These are phyloP conservation scores for Eucommia ulmoides DNA, from an alignment of 257 asterid species.

Conservation along the genomic window DNA sequence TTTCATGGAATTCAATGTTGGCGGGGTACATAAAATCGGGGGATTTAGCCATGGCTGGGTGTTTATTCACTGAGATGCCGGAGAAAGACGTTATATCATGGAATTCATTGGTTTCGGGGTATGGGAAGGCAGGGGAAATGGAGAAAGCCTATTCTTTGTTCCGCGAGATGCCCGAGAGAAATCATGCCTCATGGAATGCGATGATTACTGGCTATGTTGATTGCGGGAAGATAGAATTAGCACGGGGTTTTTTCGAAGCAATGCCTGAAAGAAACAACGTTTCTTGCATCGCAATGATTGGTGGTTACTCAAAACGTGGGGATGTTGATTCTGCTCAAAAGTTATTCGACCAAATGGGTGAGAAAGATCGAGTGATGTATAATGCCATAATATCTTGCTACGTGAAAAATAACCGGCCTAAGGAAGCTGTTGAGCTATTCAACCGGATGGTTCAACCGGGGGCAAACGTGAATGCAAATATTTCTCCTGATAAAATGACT, in stretches of 20 bases:
- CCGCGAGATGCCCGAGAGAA: slow-evolving; percentile 53
- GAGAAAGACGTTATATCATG: slow-evolving; percentile 57
- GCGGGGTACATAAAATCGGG: slow-evolving; percentile 53
- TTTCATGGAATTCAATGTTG: slow-evolving; percentile 75
- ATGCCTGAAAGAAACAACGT: slow-evolving; percentile 49
- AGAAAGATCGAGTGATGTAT: slow-evolving; percentile 36
- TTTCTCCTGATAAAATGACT: slow-evolving; percentile 65
- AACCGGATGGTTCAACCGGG: slow-evolving; percentile 48
- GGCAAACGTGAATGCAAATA: slow-evolving; percentile 8
- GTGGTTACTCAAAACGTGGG: slow-evolving; percentile 61
- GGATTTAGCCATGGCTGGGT: slow-evolving; percentile 42
- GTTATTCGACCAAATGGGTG: slow-evolving; percentile 26
- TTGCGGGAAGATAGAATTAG: slow-evolving; percentile 45
- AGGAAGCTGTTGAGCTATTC: slow-evolving; percentile 60
- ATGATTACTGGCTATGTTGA: slow-evolving; percentile 56
- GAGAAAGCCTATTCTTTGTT: slow-evolving; percentile 52
- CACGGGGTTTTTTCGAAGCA: slow-evolving; percentile 52
- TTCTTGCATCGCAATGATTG: slow-evolving; percentile 62
- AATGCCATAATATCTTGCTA: slow-evolving; percentile 82
- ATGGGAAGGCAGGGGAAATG: slow-evolving; percentile 38
- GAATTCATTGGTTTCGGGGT: slow-evolving; percentile 70
- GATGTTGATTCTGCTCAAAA: slow-evolving; percentile 52
- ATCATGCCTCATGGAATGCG: slow-evolving; percentile 67
- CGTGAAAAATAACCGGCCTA: slow-evolving; percentile 53
- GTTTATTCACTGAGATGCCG: slow-evolving; percentile 66